Percentiles rank a stretch among this genome's conserved stretches.
Evolutionary conservation across 768 basidiomycete species (phyloP).

Genomic region (Agrocybe pediades): DNA sequence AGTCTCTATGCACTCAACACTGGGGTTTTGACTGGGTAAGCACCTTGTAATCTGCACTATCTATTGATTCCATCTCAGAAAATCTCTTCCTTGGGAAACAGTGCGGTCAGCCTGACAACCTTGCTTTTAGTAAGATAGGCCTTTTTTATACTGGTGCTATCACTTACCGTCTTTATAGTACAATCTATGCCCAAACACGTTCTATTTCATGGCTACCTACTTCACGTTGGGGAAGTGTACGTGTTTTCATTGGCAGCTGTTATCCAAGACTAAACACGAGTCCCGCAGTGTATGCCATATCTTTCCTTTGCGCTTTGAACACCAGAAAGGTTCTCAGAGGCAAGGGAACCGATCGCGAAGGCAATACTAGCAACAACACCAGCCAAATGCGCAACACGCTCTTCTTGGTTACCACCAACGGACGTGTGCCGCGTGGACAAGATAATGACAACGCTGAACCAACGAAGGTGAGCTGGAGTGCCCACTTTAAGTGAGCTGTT

Average conservation of each 20-base stretch:
- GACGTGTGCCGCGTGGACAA: slow-evolving; percentile 3
- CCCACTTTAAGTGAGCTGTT: neutral
- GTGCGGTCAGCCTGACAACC: slow-evolving; percentile 44
- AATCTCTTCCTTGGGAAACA: slow-evolving; percentile 17
- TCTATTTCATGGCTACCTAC: slow-evolving; percentile 59
- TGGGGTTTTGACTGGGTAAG: slow-evolving; percentile 58
- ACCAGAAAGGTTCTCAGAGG: slow-evolving; percentile 54
- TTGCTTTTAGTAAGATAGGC: slow-evolving; percentile 33
- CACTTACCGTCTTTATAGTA: slow-evolving; percentile 38
- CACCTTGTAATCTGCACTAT: slow-evolving; percentile 1
- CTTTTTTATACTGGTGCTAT: neutral
- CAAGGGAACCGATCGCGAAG: slow-evolving; percentile 47
- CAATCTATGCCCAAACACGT: slow-evolving; percentile 48
- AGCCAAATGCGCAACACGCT: slow-evolving; percentile 18
- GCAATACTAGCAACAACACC: slow-evolving; percentile 19
- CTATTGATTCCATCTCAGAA: neutral
- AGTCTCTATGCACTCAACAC: slow-evolving; percentile 66
- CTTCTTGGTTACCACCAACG: slow-evolving; percentile 25
- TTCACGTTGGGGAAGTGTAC: slow-evolving; percentile 61
- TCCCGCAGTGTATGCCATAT: slow-evolving; percentile 41
- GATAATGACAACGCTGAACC: neutral
- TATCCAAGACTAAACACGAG: neutral
- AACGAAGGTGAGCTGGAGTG: slow-evolving; percentile 5
- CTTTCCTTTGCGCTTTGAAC: slow-evolving; percentile 49
- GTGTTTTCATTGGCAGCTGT: slow-evolving; percentile 19